phyloP scores from a whole-genome alignment of 2,329 filamentous ascomycete species.

The Paraphaeosphaeria sporulosa region DNA sequence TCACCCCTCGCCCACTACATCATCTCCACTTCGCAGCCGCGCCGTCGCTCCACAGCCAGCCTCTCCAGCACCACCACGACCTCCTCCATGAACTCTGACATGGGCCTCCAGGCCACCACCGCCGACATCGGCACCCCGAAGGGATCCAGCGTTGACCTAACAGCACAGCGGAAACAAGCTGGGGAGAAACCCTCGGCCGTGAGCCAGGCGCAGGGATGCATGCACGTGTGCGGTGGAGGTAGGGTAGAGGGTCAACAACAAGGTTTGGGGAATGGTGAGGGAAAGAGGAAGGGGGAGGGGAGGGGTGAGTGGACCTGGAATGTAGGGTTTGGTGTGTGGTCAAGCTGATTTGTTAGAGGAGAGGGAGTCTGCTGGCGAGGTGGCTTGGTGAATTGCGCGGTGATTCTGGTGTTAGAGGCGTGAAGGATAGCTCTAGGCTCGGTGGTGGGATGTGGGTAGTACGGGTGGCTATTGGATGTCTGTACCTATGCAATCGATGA shows the following conservation, averaged over 20 bases:
- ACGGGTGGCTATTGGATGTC: too few species aligned
- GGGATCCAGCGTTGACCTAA: neutral
- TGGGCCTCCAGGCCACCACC: slow-evolving; percentile 9
- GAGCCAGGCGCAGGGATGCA: neutral
- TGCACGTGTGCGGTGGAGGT: too few species aligned
- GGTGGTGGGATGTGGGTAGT: too few species aligned
- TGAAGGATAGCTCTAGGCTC: too few species aligned
- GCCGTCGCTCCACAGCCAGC: neutral
- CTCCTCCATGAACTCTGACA: slow-evolving; percentile 10
- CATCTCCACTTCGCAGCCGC: neutral
- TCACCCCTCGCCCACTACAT: slow-evolving; percentile 10
- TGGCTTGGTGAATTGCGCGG: neutral
- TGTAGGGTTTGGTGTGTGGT: neutral
- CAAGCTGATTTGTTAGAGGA: neutral
- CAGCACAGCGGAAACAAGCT: neutral
- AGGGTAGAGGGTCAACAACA: too few species aligned
- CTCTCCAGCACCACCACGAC: neutral
- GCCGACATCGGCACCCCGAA: slow-evolving; percentile 4
- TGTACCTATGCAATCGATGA: too few species aligned
- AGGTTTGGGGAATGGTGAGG: neutral
- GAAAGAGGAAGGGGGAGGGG: neutral
- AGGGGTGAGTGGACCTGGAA: neutral
- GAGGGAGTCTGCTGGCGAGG: neutral
- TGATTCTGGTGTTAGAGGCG: too few species aligned
- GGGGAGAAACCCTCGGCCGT: neutral